These are phyloP conservation scores for Phlegmacium glaucopus DNA, from an alignment of 768 basidiomycete species.

Conservation along the genomic window DNA sequence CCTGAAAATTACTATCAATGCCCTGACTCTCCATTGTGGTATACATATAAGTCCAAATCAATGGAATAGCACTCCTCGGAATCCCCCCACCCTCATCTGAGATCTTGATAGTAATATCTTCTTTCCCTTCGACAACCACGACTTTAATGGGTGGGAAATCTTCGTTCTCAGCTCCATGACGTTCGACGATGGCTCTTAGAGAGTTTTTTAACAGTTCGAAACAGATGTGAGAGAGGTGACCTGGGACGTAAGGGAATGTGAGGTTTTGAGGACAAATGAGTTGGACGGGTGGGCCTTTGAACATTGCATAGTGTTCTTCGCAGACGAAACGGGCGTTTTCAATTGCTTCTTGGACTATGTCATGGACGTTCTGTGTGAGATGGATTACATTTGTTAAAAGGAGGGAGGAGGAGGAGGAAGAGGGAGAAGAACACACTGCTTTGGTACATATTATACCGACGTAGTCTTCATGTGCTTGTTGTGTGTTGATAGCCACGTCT, in stretches of 20 bases:
- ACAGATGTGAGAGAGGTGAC: constrained; percentile 93
- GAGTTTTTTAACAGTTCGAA: constrained; percentile 99
- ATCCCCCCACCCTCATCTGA: constrained; percentile 97
- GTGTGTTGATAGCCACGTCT: constrained; percentile 95
- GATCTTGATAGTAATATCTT: constrained; percentile 99
- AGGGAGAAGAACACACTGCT: constrained; percentile 59
- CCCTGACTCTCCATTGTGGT: constrained; percentile 78
- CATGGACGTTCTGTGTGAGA: constrained; percentile 74
- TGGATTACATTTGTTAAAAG: neutral
- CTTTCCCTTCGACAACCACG: constrained; percentile 94
- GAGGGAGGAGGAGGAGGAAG: neutral
- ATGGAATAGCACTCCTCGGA: constrained; percentile 79
- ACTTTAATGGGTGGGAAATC: constrained; percentile 91
- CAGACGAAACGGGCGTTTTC: constrained; percentile 95
- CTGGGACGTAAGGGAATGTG: constrained; percentile 92
- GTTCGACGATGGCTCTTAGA: constrained; percentile 92
- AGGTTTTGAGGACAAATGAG: constrained; percentile 89
- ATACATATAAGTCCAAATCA: constrained; percentile 99
- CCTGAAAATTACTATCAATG: constrained; percentile 75
- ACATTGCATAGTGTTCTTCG: constrained; percentile 95
- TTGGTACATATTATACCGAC: constrained; percentile 98
- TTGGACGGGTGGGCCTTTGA: constrained; percentile 94
- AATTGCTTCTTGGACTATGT: constrained; percentile 97
- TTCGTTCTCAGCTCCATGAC: constrained; percentile 79
- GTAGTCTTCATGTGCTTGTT: constrained; percentile 85